A percentile compares a stretch with the other conserved stretches of the same genome.
Conservation (phyloP, 148 eudicot species). For the Vaccinium vitisidaea region DNA sequence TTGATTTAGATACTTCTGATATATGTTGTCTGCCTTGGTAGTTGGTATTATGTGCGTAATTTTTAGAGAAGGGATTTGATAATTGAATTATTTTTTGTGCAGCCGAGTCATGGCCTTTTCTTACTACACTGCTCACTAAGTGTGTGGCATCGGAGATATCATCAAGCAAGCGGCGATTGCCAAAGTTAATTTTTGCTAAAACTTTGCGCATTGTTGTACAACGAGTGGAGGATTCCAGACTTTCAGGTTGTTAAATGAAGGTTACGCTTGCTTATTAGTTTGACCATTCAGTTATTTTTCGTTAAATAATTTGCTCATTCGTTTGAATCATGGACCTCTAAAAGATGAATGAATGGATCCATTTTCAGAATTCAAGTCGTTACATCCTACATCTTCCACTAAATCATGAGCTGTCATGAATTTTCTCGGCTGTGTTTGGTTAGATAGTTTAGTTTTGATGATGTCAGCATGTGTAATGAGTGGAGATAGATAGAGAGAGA, state of each 20-base stretch:
- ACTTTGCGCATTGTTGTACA: constrained; percentile 76
- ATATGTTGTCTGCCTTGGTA: neutral
- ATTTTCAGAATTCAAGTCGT: neutral
- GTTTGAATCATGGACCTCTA: neutral
- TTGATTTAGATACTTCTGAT: neutral
- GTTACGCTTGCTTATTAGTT: neutral
- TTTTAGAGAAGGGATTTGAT: neutral
- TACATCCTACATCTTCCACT: neutral
- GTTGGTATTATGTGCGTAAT: neutral
- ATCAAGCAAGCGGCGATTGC: constrained; percentile 72
- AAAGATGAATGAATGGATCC: neutral
- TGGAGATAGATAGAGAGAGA: too few relatives aligned
- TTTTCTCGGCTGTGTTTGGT: neutral
- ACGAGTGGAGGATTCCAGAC: constrained; percentile 65
- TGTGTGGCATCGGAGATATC: constrained; percentile 67
- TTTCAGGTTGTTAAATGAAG: constrained; percentile 38
- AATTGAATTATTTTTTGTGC: constrained; percentile 16
- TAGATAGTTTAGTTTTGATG: too few relatives aligned
- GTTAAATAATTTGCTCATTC: neutral
- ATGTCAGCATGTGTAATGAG: too few relatives aligned
- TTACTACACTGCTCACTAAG: constrained; percentile 56
- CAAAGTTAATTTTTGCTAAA: constrained; percentile 75
- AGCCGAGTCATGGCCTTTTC: constrained; percentile 98
- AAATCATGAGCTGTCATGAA: neutral
- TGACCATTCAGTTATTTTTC: neutral